Evolutionary conservation across 352 stramenopile genomes (phyloP), one percentile per base, ranked within the genome.

Genomic region (Phytophthora idaei): DNA sequence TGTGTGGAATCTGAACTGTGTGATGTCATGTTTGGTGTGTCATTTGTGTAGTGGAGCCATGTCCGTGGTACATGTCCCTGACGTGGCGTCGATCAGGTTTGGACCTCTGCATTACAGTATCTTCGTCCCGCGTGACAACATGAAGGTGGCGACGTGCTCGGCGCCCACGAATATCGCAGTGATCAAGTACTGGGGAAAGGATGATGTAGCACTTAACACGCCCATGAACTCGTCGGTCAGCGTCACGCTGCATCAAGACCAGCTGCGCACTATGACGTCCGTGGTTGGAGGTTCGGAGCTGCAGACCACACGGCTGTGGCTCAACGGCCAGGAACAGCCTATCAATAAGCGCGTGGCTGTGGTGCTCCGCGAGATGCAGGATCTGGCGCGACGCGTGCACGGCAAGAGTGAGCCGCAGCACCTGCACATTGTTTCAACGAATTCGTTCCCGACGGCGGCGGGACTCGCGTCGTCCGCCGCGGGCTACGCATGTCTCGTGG

Each of bases 101-200:
- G 48, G 59, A 61, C 41, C 41, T 49, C 50, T 44, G n/a, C 28
- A 37, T 27, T 48, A 4, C 15, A 17, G n/a, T 34, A 65, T 41
- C 46, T 53, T 34, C 39, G 9, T 34, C 47, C 41, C 14, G 17
- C 1, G 37, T 44, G 39, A 1, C 25, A 9, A 49, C 31, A 82
- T 93, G 69, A 69, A 76, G 52, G 67, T 90, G n/a, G 83, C 72
- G 36, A 99, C 97, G 42, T 97, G 97, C 60, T 87, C 85, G 1
- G 95, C 95, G 57, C 95, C 96, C 7, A 99, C 97, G 17, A 99
- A 99, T 78, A 99, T 99, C 65, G 98, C 98, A 27, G 90, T 97
- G 31, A 96, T 99, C 75, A 98, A 98, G 80, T 99, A 99, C 81
- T 99, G 98, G 97, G 98, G 98, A 39, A 99, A 99, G 77, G 78